A percentile compares a stretch with the other conserved stretches of the same genome.
Conservation (phyloP, 495 filamentous ascomycete genomes). For the Penicillium simplicissimum region DNA sequence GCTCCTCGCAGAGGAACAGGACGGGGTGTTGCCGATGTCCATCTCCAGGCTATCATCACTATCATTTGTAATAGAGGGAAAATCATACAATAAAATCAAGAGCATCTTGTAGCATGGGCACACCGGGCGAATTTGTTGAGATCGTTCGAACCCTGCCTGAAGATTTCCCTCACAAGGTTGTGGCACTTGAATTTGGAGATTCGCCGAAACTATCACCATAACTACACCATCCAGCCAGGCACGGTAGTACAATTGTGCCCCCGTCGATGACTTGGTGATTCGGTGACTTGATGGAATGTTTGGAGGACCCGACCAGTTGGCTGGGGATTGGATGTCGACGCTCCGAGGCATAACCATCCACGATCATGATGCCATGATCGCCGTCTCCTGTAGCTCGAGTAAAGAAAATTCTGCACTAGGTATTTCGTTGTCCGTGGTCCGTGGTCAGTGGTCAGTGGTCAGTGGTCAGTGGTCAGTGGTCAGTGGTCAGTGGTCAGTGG, state of each 20-base stretch:
- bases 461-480: background rate
- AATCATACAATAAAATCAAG: too few species aligned
- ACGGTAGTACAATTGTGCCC: background rate
- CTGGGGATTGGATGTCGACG: background rate
- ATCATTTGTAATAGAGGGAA: too few species aligned
- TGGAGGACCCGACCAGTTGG: background rate
- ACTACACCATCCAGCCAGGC: background rate
- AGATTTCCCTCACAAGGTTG: too few species aligned
- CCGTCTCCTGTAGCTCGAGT: slow-evolving; percentile 12
- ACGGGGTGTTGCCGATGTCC: too few species aligned
- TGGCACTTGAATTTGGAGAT: background rate
- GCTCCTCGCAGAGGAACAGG: too few species aligned
- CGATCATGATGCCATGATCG: slow-evolving; percentile 20
- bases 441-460: background rate
- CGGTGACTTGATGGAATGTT: background rate
- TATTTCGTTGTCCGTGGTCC: background rate
- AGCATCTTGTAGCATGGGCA: too few species aligned
- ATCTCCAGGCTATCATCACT: too few species aligned
- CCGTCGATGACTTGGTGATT: too few species aligned
- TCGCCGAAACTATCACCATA: background rate
- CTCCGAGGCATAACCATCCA: background rate
- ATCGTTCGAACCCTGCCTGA: too few species aligned
- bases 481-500: background rate
- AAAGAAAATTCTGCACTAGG: background rate
- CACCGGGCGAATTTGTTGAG: too few species aligned